phyloP scores from a whole-genome alignment of 768 basidiomycete genomes.

The Rubroboletus pulcherrimus region DNA sequence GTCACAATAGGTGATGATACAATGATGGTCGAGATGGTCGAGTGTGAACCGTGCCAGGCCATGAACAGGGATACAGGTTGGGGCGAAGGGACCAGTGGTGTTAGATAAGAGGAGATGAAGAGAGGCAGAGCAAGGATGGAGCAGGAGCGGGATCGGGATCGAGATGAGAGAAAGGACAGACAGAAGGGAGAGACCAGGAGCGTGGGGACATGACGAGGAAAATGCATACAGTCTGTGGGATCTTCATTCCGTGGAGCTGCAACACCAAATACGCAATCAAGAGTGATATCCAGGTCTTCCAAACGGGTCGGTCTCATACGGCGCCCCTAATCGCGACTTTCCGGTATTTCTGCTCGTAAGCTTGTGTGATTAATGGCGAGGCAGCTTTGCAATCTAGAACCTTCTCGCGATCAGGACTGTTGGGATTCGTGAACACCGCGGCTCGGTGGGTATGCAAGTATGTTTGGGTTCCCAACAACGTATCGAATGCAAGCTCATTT shows the following conservation, averaged over 20 bases:
- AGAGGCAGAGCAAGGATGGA: slow-evolving; percentile 11
- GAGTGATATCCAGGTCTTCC: slow-evolving; percentile 6
- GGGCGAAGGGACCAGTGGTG: not conserved
- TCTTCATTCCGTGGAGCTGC: slow-evolving; percentile 15
- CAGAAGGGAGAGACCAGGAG: slow-evolving; percentile 8
- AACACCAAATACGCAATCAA: not conserved
- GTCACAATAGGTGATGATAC: slow-evolving; percentile 5
- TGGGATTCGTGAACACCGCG: slow-evolving; percentile 62
- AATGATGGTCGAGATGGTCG: not conserved
- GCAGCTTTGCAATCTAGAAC: slow-evolving; percentile 69
- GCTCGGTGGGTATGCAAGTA: slow-evolving; percentile 73
- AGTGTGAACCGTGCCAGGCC: not conserved
- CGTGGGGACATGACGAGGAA: slow-evolving; percentile 8
- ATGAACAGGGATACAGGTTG: slow-evolving; percentile 5
- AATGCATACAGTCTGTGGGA: slow-evolving; percentile 9
- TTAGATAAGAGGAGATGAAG: slow-evolving; percentile 9
- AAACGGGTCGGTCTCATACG: slow-evolving; percentile 45
- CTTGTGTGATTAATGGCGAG: slow-evolving; percentile 51
- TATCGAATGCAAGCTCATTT: slow-evolving; percentile 82
- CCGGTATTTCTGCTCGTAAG: slow-evolving; percentile 77
- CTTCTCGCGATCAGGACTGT: slow-evolving; percentile 58
- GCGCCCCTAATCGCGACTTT: slow-evolving; percentile 92
- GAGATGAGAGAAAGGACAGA: slow-evolving; percentile 12
- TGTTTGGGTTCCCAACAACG: slow-evolving; percentile 51
- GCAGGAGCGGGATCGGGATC: not conserved